phyloP scores from a whole-genome alignment of 2,329 filamentous ascomycete genomes.

The Dactylellina parvicollis region DNA sequence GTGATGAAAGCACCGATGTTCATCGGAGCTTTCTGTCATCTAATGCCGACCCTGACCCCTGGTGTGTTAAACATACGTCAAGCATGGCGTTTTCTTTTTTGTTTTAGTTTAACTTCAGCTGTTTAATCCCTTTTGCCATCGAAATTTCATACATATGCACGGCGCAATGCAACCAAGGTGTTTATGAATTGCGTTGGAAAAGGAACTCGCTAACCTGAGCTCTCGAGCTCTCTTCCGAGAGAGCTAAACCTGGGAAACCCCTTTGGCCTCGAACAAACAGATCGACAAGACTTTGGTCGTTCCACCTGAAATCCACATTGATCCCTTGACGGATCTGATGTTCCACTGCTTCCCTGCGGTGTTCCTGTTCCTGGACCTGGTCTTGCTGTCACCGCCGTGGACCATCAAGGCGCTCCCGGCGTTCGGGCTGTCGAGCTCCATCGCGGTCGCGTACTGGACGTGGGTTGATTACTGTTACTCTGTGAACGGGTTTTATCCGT shows the following conservation, averaged over 20 bases:
- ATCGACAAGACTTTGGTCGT: slow-evolving; percentile 55
- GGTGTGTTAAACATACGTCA: slow-evolving; percentile 11
- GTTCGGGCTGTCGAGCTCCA: slow-evolving; percentile 67
- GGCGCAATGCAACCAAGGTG: slow-evolving; percentile 25
- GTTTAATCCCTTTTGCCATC: slow-evolving; percentile 17
- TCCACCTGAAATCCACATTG: slow-evolving; percentile 55
- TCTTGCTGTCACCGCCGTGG: slow-evolving; percentile 78
- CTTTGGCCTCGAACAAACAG: slow-evolving; percentile 23
- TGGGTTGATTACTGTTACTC: slow-evolving; percentile 78
- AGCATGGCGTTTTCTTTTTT: slow-evolving; percentile 7
- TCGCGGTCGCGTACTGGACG: slow-evolving; percentile 77
- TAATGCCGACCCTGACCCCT: slow-evolving; percentile 14
- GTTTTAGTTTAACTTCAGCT: too few species aligned
- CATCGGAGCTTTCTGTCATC: slow-evolving; percentile 30
- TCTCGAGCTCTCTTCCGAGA: slow-evolving; percentile 40
- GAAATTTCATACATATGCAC: slow-evolving; percentile 40
- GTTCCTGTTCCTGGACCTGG: slow-evolving; percentile 71
- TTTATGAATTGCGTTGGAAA: background rate
- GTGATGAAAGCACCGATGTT: slow-evolving; percentile 15
- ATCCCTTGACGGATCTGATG: slow-evolving; percentile 66
- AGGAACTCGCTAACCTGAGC: slow-evolving; percentile 49
- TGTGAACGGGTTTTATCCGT: slow-evolving; percentile 70
- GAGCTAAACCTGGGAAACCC: background rate
- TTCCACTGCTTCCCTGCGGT: slow-evolving; percentile 75
- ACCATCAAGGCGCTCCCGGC: slow-evolving; percentile 71